These are phyloP conservation scores for Begonia fuchsioides DNA, from an alignment of 306 rosid genomes.

Conservation along the genomic window DNA sequence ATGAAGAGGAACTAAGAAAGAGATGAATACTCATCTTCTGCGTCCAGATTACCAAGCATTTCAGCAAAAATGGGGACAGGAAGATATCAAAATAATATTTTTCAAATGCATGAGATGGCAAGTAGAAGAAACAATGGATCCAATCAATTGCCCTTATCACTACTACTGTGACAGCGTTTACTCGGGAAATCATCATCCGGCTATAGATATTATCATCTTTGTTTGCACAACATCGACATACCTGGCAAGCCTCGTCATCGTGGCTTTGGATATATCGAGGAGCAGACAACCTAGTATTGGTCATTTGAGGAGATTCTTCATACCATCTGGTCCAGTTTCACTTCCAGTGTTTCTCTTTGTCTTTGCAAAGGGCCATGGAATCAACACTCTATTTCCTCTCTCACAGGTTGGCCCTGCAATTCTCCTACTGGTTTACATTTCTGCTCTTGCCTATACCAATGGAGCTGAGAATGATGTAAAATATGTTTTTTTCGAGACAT, in stretches of 20 bases:
- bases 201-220: constrained; percentile 37
- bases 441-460: constrained; percentile 35
- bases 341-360: constrained; percentile 63
- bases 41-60: constrained; percentile 30
- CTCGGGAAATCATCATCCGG: constrained; percentile 44
- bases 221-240: constrained; percentile 41
- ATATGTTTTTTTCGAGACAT: constrained; percentile 53
- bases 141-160: constrained; percentile 65
- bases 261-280: constrained; percentile 26
- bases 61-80: constrained; percentile 27
- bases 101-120: constrained; percentile 95
- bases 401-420: too few relatives aligned
- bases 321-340: constrained; percentile 72
- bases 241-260: constrained; percentile 39
- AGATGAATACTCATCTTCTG: constrained; percentile 31
- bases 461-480: constrained; percentile 34
- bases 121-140: constrained; percentile 67
- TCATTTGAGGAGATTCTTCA: constrained; percentile 26
- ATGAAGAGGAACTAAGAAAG: background rate
- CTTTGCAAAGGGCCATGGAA: constrained; percentile 57
- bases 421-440: too few relatives aligned
- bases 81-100: constrained; percentile 35
- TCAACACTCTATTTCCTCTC: too few relatives aligned
- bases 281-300: constrained; percentile 13
- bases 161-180: constrained; percentile 65